Evolutionary conservation across 371 early-diverging fungal genomes (phyloP).

Genomic region (Mucor saturninus): DNA sequence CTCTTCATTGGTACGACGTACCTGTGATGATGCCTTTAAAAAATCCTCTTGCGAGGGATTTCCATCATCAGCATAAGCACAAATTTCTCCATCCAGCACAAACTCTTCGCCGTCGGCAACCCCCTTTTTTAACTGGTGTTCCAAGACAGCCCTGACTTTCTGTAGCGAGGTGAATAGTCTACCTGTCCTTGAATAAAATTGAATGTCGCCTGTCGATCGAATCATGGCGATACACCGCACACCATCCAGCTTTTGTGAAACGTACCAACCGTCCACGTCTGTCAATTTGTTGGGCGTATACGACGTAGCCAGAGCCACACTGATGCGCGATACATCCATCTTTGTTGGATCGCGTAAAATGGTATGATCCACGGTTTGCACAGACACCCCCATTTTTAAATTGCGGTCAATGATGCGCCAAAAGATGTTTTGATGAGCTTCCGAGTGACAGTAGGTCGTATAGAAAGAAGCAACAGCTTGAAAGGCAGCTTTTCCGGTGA

Average conservation of each 20-base stretch:
- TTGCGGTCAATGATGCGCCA: conserved; percentile 61
- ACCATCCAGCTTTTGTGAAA: conserved; percentile 65
- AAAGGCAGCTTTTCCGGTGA: conserved; percentile 50
- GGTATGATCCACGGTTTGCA: conserved; percentile 35
- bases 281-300: not conserved
- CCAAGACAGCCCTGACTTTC: conserved; percentile 41
- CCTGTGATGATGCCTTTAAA: conserved; percentile 32
- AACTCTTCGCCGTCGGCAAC: conserved; percentile 11
- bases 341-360: conserved; percentile 19
- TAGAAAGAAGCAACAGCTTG: conserved; percentile 49
- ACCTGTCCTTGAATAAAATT: conserved; percentile 58
- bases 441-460: conserved; percentile 26
- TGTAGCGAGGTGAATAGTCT: conserved; percentile 40
- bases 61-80: conserved; percentile 35
- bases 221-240: conserved; percentile 58
- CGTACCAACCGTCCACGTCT: conserved; percentile 46
- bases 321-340: conserved; percentile 1
- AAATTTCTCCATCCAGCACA: conserved; percentile 66
- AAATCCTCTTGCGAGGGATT: conserved; percentile 34
- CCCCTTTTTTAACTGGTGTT: conserved; percentile 16
- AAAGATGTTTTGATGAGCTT: conserved; percentile 38
- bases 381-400: conserved; percentile 57
- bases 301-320: conserved; percentile 49
- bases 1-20: conserved; percentile 31
- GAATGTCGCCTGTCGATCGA: conserved; percentile 26